phyloP scores from a whole-genome alignment of 768 basidiomycete species.

The Auricularia auricula-judae region DNA sequence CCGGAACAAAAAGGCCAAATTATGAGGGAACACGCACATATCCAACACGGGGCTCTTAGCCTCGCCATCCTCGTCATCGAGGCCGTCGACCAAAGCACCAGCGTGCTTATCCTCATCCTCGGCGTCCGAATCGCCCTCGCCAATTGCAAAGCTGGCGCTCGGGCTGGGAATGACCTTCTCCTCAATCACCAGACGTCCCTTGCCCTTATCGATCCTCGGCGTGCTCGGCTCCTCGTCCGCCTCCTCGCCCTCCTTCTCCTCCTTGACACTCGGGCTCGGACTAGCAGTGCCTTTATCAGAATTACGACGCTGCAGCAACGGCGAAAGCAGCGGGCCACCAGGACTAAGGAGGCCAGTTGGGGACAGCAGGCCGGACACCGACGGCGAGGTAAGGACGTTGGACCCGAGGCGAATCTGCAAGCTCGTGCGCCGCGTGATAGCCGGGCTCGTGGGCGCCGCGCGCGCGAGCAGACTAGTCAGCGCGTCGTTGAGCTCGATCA shows the following conservation, averaged over 20 bases:
- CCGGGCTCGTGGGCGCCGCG: slow-evolving; percentile 25
- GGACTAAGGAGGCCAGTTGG: neutral
- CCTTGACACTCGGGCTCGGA: neutral
- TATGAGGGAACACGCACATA: slow-evolving; percentile 29
- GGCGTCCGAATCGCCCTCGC: slow-evolving; percentile 8
- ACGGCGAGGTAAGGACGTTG: slow-evolving; percentile 1
- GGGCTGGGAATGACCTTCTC: slow-evolving; percentile 4
- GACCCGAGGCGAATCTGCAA: neutral
- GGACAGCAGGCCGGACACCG: neutral
- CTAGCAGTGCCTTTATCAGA: neutral
- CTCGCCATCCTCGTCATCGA: neutral
- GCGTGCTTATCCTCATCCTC: slow-evolving; percentile 20
- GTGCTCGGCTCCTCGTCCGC: slow-evolving; percentile 33
- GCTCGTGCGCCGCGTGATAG: slow-evolving; percentile 5
- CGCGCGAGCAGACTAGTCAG: slow-evolving; percentile 47
- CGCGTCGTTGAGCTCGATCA: slow-evolving; percentile 63
- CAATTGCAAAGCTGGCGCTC: slow-evolving; percentile 6
- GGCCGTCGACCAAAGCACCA: slow-evolving; percentile 7
- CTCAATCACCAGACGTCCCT: slow-evolving; percentile 30
- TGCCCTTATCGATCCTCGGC: slow-evolving; percentile 68
- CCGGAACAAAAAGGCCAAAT: no score
- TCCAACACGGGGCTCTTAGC: slow-evolving; percentile 24
- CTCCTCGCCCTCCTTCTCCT: slow-evolving; percentile 40
- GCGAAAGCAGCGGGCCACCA: slow-evolving; percentile 19
- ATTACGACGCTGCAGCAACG: slow-evolving; percentile 2